A percentile compares a stretch with the other conserved stretches of the same genome.
Conservation (phyloP, 2,329 filamentous ascomycete genomes). For the Fonsecaea pugnacius region DNA sequence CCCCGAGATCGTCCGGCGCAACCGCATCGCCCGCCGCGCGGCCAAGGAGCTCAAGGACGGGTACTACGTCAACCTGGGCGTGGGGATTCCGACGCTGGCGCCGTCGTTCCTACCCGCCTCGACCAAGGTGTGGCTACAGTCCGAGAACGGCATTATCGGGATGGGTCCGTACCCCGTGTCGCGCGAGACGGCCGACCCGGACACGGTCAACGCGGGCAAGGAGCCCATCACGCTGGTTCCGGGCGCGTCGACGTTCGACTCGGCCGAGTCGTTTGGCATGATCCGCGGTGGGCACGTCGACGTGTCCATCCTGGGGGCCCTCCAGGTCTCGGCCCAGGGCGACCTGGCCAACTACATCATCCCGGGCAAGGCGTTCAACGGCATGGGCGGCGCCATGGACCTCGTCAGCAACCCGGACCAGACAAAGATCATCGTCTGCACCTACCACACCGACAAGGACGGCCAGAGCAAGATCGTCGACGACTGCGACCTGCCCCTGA, state of each 20-base stretch:
- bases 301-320: constrained; percentile 79
- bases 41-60: constrained; percentile 81
- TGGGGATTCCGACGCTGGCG: constrained; percentile 80
- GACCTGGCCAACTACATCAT: constrained; percentile 91
- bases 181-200: constrained; percentile 71
- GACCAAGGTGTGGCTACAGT: constrained; percentile 79
- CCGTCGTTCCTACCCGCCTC: constrained; percentile 72
- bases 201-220: constrained; percentile 85
- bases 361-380: constrained; percentile 81
- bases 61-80: constrained; percentile 78
- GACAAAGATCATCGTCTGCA: constrained; percentile 74
- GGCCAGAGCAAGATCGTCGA: constrained; percentile 70
- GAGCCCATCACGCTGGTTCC: constrained; percentile 81
- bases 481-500: constrained; percentile 67
- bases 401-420: constrained; percentile 71
- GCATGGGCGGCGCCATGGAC: constrained; percentile 82
- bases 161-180: constrained; percentile 79
- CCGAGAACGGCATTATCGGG: constrained; percentile 82
- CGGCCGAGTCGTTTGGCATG: constrained; percentile 82
- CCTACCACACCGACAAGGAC: constrained; percentile 71
- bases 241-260: constrained; percentile 77
- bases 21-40: constrained; percentile 75
- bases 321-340: constrained; percentile 77
- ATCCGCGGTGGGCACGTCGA: constrained; percentile 84
- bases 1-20: constrained; percentile 60